phyloP scores from a whole-genome alignment of 108 stramenopile species.

The Cyclostephanos tholiformis region DNA sequence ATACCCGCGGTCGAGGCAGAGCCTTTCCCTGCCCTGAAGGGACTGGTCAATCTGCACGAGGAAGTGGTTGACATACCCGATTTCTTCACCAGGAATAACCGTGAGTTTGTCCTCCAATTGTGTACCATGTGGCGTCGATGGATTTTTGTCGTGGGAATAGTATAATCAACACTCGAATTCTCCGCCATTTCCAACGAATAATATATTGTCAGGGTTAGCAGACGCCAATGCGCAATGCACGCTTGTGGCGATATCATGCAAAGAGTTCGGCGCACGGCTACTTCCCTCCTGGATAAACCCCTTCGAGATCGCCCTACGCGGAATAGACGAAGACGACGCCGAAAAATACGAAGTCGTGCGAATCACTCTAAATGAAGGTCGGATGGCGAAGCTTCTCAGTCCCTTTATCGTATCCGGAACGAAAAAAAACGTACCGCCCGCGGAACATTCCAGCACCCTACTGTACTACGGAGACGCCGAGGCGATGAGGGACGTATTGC shows the following conservation, averaged over 20 bases:
- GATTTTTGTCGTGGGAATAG: neutral
- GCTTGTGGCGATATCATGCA: conserved; percentile 76
- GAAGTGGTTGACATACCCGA: conserved; percentile 65
- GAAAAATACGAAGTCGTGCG: conserved; percentile 37
- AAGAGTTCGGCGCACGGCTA: conserved; percentile 73
- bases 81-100: conserved; percentile 63
- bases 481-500: conserved; percentile 67
- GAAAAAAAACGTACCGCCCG: conserved; percentile 61
- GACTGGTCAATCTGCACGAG: conserved; percentile 26
- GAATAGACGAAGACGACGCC: conserved; percentile 20
- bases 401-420: conserved; percentile 51
- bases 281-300: conserved; percentile 78
- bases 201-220: conserved; percentile 18
- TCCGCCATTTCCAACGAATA: neutral
- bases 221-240: conserved; percentile 63
- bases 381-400: conserved; percentile 53
- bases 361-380: conserved; percentile 63
- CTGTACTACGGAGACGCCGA: conserved; percentile 76
- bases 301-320: conserved; percentile 57
- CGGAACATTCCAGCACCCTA: conserved; percentile 64
- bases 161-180: neutral
- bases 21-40: conserved; percentile 60
- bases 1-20: conserved; percentile 72
- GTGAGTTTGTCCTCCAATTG: conserved; percentile 25
- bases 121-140: neutral